These are phyloP conservation scores for Jaapia argillacea DNA, from an alignment of 768 basidiomycete genomes.

Conservation along the genomic window DNA sequence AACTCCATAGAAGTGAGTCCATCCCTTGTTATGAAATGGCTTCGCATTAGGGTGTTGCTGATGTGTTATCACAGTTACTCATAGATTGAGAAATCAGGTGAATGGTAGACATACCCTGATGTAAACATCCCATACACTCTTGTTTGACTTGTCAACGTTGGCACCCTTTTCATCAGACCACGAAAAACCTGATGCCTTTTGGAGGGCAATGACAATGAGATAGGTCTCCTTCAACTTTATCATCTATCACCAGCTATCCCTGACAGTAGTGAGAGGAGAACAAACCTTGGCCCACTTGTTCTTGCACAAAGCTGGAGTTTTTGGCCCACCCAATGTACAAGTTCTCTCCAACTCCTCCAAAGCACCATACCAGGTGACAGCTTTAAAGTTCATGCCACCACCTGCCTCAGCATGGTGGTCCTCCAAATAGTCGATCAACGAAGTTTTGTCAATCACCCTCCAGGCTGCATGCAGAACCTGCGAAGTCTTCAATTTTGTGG, in stretches of 20 bases:
- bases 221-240: not conserved
- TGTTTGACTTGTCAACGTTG: not conserved
- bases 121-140: not conserved
- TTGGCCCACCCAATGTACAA: not conserved
- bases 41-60: not conserved
- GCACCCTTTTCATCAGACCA: not conserved
- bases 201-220: not conserved
- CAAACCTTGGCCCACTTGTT: not conserved
- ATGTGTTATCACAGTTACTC: not conserved
- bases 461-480: too few relatives aligned
- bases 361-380: not conserved
- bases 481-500: too few relatives aligned
- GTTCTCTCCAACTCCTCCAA: not conserved
- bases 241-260: not conserved
- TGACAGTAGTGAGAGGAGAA: not conserved
- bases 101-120: too few relatives aligned
- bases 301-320: not conserved
- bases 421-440: too few relatives aligned
- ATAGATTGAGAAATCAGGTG: not conserved
- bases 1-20: too few relatives aligned
- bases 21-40: not conserved
- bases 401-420: not conserved
- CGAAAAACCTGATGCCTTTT: not conserved
- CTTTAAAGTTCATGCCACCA: not conserved
- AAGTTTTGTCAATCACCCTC: too few relatives aligned